These are phyloP conservation scores for Penicillium sp. DNA, from an alignment of 2,329 filamentous ascomycete species.

Conservation along the genomic window DNA sequence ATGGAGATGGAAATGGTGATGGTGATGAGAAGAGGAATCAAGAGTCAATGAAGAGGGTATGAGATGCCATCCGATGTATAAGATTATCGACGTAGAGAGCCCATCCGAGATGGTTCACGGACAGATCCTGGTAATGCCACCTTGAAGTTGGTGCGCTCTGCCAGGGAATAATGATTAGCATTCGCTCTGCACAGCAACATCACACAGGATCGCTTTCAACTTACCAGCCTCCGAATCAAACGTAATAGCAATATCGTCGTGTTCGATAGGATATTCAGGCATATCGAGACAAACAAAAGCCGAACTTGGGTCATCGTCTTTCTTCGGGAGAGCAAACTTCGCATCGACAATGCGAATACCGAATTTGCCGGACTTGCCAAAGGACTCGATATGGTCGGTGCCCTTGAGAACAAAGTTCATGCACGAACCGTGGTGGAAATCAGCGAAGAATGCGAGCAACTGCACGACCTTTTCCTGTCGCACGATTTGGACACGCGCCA, in stretches of 20 bases:
- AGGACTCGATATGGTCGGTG: conserved; percentile 79
- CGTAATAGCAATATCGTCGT: conserved; percentile 84
- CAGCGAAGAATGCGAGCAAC: conserved; percentile 83
- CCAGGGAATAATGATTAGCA: background rate
- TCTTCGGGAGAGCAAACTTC: conserved; percentile 80
- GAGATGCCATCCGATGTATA: too few relatives aligned
- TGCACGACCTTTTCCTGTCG: conserved; percentile 75
- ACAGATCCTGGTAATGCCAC: conserved; percentile 43
- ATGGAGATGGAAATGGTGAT: background rate
- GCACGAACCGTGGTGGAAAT: conserved; percentile 82
- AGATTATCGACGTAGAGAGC: conserved; percentile 43
- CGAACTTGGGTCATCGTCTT: conserved; percentile 57
- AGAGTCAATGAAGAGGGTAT: background rate
- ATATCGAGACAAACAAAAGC: conserved; percentile 84
- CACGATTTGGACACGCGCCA: conserved; percentile 79
- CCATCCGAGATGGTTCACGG: conserved; percentile 45
- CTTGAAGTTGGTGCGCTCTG: conserved; percentile 45
- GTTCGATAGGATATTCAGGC: conserved; percentile 86
- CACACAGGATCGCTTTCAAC: conserved; percentile 39
- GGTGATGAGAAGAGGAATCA: background rate
- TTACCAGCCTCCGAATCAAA: conserved; percentile 80
- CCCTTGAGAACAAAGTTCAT: conserved; percentile 88
- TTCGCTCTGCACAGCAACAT: background rate
- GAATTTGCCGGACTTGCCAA: conserved; percentile 66
- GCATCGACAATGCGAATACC: conserved; percentile 83